Base-by-base conservation (phyloP, 129 eudicot genomes). In the Cynara cardunculus region DNA sequence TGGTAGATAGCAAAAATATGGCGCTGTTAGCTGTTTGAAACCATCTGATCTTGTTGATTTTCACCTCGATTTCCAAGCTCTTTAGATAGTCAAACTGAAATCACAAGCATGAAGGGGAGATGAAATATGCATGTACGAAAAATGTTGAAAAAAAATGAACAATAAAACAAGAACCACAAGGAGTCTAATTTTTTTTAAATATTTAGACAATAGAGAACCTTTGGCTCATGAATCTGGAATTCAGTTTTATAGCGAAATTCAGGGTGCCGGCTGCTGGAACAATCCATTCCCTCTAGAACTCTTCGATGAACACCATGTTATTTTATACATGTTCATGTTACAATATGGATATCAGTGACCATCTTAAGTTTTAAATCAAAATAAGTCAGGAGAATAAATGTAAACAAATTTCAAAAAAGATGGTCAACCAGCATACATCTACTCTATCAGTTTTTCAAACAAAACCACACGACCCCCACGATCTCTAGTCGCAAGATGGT, bases 31-130 rank as follows among this genome's bases (percentile, higher is more conserved):
- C 87, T 27, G 93, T 82, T 71, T 92, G 99, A 84, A 93, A 92
- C 99, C 99, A 95, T 81, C 93, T 81, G 59, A 95, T 95, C 87
- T 92, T 95, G 89, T 95, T 95, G 88, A 95, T 92, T 83, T 92
- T 92, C 90, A 92, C 99, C 87, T 92, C 97, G 34, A 92, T 92
- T 83, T 95, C 99, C 94, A 92, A 90, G 84, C 97, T 92, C 91
- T 92, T 95, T 82, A 95, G 87, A 83, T 95, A 92, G 77, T 95
- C 96, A 90, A 95, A 95, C 99, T 95, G 96, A 86, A 80, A 49
- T 71, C 78, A 65, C 87, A 84, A 75, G 74, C 59, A 59, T 16
- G 46, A 65, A n/a, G n/a, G n/a, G n/a, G n/a, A n/a, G n/a, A 77
- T 30, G 25, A 68, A 24, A n/a, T n/a, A n/a, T n/a, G n/a, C n/a